A percentile compares a stretch with the other conserved stretches of the same genome.
phyloP scores from a whole-genome alignment of 176 grass and related monocot species.

The Zoysia pacifica region DNA sequence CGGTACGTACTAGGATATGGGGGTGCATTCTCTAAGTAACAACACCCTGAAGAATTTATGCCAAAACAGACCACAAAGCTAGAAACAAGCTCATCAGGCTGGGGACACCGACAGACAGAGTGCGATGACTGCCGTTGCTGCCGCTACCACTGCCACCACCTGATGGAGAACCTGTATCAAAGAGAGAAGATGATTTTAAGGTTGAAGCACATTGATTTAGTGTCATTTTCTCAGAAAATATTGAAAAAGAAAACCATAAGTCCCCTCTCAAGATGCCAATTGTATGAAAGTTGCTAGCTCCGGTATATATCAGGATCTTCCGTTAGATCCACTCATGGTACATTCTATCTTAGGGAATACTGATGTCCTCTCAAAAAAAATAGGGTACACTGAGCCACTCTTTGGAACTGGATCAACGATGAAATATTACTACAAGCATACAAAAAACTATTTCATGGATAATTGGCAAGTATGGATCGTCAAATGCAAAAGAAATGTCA shows the following conservation, averaged over 20 bases:
- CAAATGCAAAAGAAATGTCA: constrained; percentile 17
- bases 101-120: constrained; percentile 6
- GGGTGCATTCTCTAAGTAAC: background rate
- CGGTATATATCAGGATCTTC: background rate
- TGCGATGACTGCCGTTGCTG: constrained; percentile 11
- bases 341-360: background rate
- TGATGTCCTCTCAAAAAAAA: background rate
- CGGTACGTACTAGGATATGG: background rate
- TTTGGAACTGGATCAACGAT: background rate
- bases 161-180: constrained; percentile 36
- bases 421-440: background rate
- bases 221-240: background rate
- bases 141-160: constrained; percentile 22
- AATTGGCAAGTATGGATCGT: background rate
- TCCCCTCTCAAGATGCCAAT: background rate
- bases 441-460: background rate
- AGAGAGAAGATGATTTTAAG: background rate
- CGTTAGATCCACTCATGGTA: background rate
- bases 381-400: background rate
- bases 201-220: background rate
- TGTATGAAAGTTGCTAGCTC: background rate
- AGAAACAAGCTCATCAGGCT: constrained; percentile 43
- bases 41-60: constrained; percentile 6
- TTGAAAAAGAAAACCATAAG: background rate
- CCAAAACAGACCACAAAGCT: constrained; percentile 40